Percentiles rank a stretch among this genome's conserved stretches.
Evolutionary conservation across 2,329 filamentous ascomycete species (phyloP).

Genomic region (Aspergillus sergii): DNA sequence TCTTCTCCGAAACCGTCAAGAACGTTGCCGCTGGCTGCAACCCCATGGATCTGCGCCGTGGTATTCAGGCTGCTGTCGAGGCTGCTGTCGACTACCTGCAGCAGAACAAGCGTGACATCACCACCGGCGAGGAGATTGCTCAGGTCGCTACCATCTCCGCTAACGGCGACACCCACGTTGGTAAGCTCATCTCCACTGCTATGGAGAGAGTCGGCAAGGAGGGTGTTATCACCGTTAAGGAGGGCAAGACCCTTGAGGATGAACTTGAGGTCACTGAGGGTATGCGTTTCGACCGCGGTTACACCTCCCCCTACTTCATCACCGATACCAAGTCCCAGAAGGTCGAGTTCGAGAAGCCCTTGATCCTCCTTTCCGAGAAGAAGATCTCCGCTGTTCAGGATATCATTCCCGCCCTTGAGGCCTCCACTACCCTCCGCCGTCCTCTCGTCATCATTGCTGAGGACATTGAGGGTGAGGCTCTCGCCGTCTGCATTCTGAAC

Average conservation of each 20-base stretch:
- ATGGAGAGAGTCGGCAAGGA: constrained; percentile 99
- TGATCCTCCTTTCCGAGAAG: constrained; percentile 99
- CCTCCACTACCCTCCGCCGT: constrained; percentile 90
- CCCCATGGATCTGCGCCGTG: constrained; percentile 96
- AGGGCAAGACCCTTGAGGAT: constrained; percentile 97
- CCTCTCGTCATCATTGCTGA: constrained; percentile 98
- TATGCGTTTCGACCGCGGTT: constrained; percentile 99
- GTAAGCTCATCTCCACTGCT: constrained; percentile 91
- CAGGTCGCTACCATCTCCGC: constrained; percentile 98
- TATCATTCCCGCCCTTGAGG: constrained; percentile 96
- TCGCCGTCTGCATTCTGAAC: constrained; percentile 99
- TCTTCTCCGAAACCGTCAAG: constrained; percentile 99
- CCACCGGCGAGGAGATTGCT: constrained; percentile 93
- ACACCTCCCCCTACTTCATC: constrained; percentile 99
- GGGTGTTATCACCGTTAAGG: constrained; percentile 99
- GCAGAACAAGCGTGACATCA: constrained; percentile 97
- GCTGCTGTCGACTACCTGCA: constrained; percentile 92
- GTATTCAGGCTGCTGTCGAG: constrained; percentile 95
- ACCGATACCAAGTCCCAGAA: constrained; percentile 98
- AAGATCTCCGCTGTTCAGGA: constrained; percentile 99
- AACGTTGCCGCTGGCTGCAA: constrained; percentile 99
- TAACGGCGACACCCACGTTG: constrained; percentile 94
- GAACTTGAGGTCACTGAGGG: constrained; percentile 99
- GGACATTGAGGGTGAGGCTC: constrained; percentile 97
- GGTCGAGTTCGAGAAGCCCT: constrained; percentile 99